Evolutionary conservation across 768 basidiomycete genomes (phyloP).

Genomic region (Tylopilus plumbeoviolaceoides): DNA sequence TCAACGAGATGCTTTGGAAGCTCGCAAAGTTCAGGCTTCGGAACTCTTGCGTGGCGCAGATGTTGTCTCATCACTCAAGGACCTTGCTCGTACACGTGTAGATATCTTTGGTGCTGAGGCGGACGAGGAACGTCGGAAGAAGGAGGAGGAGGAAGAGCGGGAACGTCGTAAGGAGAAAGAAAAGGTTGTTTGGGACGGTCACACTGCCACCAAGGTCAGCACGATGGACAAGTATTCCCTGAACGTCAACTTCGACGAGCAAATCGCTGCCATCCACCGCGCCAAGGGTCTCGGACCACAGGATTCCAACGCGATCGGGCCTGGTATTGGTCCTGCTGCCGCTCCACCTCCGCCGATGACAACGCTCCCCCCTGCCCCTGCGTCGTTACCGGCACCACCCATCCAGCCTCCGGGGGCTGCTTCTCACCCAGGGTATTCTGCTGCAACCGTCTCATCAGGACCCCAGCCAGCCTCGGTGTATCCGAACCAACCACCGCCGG

Average conservation of each 20-base stretch:
- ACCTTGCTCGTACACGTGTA: conserved; percentile 91
- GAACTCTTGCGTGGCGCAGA: conserved; percentile 90
- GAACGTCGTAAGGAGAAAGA: conserved; percentile 84
- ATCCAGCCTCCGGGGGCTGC: conserved; percentile 39
- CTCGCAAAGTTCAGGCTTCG: conserved; percentile 84
- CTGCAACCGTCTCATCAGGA: conserved; percentile 86
- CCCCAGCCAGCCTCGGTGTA: conserved; percentile 85
- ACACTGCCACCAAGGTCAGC: conserved; percentile 88
- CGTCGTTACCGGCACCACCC: conserved; percentile 72
- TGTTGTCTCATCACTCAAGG: conserved; percentile 88
- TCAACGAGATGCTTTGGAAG: conserved; percentile 84
- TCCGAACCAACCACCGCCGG: conserved; percentile 53
- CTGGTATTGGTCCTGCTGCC: conserved; percentile 82
- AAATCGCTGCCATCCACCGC: conserved; percentile 95
- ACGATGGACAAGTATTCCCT: conserved; percentile 92
- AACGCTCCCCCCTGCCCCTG: conserved; percentile 61
- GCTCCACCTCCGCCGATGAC: conserved; percentile 60
- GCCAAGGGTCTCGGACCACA: conserved; percentile 86
- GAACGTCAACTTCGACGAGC: conserved; percentile 93
- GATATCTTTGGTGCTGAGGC: conserved; percentile 95
- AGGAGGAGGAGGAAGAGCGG: conserved; percentile 82
- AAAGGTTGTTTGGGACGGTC: conserved; percentile 98
- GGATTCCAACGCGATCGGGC: conserved; percentile 77
- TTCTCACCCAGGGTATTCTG: conserved; percentile 56
- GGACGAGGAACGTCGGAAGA: conserved; percentile 85